A percentile compares a stretch with the other conserved stretches of the same genome.
Evolutionary conservation across 805 yeast species (phyloP).

Genomic region (Diddensiella santjacobensis): DNA sequence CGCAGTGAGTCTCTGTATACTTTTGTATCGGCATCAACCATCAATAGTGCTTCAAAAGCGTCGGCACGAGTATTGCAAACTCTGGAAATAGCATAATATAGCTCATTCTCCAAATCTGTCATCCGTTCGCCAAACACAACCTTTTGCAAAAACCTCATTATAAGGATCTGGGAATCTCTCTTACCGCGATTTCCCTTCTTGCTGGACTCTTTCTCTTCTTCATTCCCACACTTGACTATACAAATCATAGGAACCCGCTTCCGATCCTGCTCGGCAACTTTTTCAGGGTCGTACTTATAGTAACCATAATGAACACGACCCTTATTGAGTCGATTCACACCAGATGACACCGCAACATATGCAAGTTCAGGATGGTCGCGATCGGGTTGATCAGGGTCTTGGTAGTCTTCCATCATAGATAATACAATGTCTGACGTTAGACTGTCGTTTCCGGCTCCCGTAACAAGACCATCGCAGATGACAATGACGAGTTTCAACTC

Average conservation of each 20-base stretch:
- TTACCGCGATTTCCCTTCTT: conserved; percentile 95
- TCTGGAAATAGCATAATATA: conserved; percentile 70
- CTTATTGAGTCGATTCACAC: conserved; percentile 79
- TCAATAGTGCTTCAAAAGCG: conserved; percentile 72
- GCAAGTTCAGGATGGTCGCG: conserved; percentile 65
- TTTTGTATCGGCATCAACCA: conserved; percentile 95
- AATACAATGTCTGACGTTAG: conserved; percentile 77
- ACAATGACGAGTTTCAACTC: conserved; percentile 72
- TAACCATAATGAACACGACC: conserved; percentile 84
- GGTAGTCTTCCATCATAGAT: conserved; percentile 66
- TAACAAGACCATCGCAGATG: conserved; percentile 83
- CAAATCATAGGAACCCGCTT: conserved; percentile 67
- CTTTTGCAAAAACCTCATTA: conserved; percentile 87
- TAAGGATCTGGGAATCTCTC: conserved; percentile 87
- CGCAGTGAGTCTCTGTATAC: conserved; percentile 82
- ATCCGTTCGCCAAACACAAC: conserved; percentile 89
- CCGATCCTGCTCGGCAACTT: not conserved
- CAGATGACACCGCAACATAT: conserved; percentile 77
- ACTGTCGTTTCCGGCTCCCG: conserved; percentile 67
- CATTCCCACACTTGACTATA: conserved; percentile 86
- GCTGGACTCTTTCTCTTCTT: conserved; percentile 54
- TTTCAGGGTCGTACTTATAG: conserved; percentile 49
- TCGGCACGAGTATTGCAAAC: conserved; percentile 77
- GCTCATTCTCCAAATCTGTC: conserved; percentile 83
- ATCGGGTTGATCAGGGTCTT: conserved; percentile 62